phyloP scores from a whole-genome alignment of 164 flowering plant genomes.

The Euptelea pleiosperma region DNA sequence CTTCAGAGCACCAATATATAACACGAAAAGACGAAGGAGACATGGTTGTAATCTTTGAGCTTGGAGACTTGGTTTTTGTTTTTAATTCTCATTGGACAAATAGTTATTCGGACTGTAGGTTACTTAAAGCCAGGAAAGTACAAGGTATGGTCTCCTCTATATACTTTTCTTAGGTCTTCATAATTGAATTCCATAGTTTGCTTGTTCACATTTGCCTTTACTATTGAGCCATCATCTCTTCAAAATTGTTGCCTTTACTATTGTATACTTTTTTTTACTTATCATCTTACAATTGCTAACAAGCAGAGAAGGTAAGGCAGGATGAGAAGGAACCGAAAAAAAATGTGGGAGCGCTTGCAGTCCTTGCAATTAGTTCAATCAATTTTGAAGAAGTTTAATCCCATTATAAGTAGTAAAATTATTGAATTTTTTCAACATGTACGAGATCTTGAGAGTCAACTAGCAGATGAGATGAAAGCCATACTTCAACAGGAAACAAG shows the following conservation, averaged over 20 bases:
- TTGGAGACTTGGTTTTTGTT: conserved; percentile 87
- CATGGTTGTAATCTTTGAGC: conserved; percentile 72
- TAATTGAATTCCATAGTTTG: not conserved
- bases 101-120: conserved; percentile 88
- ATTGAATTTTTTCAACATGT: conserved; percentile 40
- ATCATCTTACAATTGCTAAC: too few species aligned
- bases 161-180: not conserved
- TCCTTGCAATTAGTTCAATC: conserved; percentile 47
- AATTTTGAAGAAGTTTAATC: not conserved
- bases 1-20: conserved; percentile 81
- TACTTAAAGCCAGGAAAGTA: conserved; percentile 92
- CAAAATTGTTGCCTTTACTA: too few species aligned
- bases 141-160: conserved; percentile 46
- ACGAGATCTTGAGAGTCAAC: conserved; percentile 73
- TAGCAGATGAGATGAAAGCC: conserved; percentile 74
- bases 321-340: conserved; percentile 85
- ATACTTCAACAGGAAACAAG: conserved; percentile 66
- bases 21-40: conserved; percentile 92
- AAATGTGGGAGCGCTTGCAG: conserved; percentile 69
- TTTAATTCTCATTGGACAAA: conserved; percentile 94
- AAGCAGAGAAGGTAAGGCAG: conserved; percentile 83
- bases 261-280: too few species aligned
- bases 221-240: not conserved
- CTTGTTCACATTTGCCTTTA: not conserved
- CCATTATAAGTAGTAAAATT: too few species aligned